Evolutionary conservation across 495 filamentous ascomycete genomes (phyloP).

Genomic region (Trichoderma orchidacearum): DNA sequence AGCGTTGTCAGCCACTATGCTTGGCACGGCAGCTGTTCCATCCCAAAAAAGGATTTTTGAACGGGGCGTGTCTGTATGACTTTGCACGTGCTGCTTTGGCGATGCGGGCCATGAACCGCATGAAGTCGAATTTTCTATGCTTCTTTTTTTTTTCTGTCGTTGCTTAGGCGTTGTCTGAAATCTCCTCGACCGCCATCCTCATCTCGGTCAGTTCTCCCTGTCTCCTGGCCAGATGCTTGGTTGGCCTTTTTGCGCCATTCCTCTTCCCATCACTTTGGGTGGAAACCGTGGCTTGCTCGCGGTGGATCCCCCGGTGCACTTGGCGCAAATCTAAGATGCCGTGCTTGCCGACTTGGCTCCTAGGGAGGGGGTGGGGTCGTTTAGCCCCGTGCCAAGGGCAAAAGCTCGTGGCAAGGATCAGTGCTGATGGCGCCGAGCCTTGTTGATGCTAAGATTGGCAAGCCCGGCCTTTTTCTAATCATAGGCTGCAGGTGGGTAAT

Average conservation of each 20-base stretch:
- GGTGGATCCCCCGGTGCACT: not conserved
- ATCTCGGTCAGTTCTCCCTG: too few relatives aligned
- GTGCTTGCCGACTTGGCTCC: conserved; percentile 1
- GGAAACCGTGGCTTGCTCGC: not conserved
- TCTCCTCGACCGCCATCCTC: too few relatives aligned
- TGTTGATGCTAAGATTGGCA: not conserved
- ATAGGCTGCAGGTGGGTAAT: not conserved
- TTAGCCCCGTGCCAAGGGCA: not conserved
- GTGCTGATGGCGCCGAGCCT: not conserved
- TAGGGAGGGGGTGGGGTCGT: not conserved
- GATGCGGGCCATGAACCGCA: too few relatives aligned
- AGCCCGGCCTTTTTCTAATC: not conserved
- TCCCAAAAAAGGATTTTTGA: conserved; percentile 10
- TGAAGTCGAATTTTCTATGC: too few relatives aligned
- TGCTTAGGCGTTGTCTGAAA: too few relatives aligned
- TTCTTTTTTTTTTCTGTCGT: too few relatives aligned
- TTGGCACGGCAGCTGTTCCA: conserved; percentile 1
- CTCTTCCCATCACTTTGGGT: not conserved
- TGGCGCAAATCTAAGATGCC: conserved; percentile 2
- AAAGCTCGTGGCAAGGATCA: not conserved
- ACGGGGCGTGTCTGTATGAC: conserved; percentile 5
- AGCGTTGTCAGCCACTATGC: conserved; percentile 16
- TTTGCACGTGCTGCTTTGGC: too few relatives aligned
- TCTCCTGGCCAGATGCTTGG: too few relatives aligned
- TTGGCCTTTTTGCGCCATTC: not conserved